Conservation (phyloP, 805 yeast species). For the Hanseniaspora nectarophila region DNA sequence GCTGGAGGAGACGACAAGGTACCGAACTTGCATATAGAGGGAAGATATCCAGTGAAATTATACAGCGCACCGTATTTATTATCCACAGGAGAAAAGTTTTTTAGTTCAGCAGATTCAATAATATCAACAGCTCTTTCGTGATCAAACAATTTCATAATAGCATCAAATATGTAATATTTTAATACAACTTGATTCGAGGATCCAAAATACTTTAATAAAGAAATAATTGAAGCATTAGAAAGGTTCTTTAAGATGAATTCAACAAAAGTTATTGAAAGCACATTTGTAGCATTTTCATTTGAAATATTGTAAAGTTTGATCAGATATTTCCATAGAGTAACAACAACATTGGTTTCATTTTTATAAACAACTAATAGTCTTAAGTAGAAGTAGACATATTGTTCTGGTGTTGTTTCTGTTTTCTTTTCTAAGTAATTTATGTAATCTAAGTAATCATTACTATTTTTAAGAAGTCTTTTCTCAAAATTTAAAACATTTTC, state of each 20-base stretch:
- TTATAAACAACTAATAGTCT: background rate
- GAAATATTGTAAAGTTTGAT: background rate
- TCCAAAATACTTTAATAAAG: background rate
- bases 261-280: background rate
- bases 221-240: background rate
- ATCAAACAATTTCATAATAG: background rate
- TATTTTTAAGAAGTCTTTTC: slow-evolving; percentile 4
- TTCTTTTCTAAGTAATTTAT: background rate
- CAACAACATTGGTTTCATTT: background rate
- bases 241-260: background rate
- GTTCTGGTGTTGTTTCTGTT: background rate
- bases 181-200: background rate
- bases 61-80: background rate
- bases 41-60: background rate
- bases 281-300: background rate
- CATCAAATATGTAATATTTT: background rate
- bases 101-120: background rate
- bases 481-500: background rate
- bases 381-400: background rate
- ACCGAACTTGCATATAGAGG: background rate
- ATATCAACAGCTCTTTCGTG: background rate
- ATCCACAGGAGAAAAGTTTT: background rate
- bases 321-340: slow-evolving; percentile 3
- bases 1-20: background rate
- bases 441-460: slow-evolving; percentile 8